Conservation (phyloP, 129 eudicot genomes). For the Erigeron canadensis region DNA sequence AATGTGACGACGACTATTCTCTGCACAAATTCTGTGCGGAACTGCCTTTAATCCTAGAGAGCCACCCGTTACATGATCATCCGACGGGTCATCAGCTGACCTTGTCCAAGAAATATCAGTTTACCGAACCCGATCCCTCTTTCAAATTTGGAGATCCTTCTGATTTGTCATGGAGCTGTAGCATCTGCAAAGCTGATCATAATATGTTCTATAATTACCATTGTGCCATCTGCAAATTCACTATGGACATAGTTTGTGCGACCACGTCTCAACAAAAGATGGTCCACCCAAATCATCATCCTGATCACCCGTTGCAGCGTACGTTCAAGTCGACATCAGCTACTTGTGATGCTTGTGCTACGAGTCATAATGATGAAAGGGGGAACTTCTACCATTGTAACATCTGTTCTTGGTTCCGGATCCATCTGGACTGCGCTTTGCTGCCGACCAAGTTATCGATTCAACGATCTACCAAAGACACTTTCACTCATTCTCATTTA, state of each 20-base stretch:
- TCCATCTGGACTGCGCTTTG: neutral
- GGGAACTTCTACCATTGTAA: neutral
- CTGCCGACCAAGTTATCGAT: neutral
- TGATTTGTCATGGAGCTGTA: neutral
- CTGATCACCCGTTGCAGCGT: neutral
- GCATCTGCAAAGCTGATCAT: neutral
- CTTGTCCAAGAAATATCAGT: neutral
- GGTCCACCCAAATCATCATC: neutral
- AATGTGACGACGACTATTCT: neutral
- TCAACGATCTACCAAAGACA: neutral
- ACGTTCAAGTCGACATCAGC: neutral
- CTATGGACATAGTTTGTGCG: neutral
- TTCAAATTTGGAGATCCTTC: no score
- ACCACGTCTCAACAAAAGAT: neutral
- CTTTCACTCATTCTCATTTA: conserved; percentile 1
- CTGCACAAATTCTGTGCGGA: neutral
- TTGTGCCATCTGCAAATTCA: neutral
- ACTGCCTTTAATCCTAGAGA: neutral
- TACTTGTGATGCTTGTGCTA: neutral
- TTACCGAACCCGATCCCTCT: neutral
- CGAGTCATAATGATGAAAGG: neutral
- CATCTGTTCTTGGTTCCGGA: neutral
- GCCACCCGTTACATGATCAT: neutral
- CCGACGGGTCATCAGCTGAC: neutral
- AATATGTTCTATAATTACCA: neutral